These are phyloP conservation scores for Calonectria fujianensis DNA, from an alignment of 2,329 filamentous ascomycete species.

Conservation along the genomic window DNA sequence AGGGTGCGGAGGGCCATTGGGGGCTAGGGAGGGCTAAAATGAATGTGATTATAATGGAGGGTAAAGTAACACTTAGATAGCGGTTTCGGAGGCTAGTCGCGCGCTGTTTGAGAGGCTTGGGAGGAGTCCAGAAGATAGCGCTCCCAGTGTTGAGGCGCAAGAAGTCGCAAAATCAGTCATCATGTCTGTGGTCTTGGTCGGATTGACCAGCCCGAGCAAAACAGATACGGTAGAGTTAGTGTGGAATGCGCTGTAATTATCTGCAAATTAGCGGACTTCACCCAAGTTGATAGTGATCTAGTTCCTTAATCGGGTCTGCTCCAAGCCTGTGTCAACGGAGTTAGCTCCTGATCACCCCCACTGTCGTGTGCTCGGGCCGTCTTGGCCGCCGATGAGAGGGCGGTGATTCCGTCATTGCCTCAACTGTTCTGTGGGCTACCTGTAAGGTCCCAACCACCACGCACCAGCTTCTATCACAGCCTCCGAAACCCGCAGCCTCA, in stretches of 20 bases:
- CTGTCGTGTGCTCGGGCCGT: constrained; percentile 51
- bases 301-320: background rate
- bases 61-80: constrained; percentile 27
- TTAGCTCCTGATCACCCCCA: background rate
- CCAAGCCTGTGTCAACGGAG: constrained; percentile 5
- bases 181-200: background rate
- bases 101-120: constrained; percentile 16
- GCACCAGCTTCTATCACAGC: constrained; percentile 17
- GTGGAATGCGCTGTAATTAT: background rate
- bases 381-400: constrained; percentile 51
- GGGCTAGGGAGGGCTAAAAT: background rate
- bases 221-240: background rate
- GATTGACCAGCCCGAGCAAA: background rate
- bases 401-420: constrained; percentile 54
- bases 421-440: constrained; percentile 25
- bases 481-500: background rate
- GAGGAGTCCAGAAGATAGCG: background rate
- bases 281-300: background rate
- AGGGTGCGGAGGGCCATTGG: constrained; percentile 49
- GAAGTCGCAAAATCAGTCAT: background rate
- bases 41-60: background rate
- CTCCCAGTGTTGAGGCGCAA: constrained; percentile 12
- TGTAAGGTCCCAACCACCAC: constrained; percentile 22
- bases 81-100: constrained; percentile 14
- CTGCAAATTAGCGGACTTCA: background rate